Evolutionary conservation across 306 rosid genomes (phyloP).

Genomic region (Alnus rubra): DNA sequence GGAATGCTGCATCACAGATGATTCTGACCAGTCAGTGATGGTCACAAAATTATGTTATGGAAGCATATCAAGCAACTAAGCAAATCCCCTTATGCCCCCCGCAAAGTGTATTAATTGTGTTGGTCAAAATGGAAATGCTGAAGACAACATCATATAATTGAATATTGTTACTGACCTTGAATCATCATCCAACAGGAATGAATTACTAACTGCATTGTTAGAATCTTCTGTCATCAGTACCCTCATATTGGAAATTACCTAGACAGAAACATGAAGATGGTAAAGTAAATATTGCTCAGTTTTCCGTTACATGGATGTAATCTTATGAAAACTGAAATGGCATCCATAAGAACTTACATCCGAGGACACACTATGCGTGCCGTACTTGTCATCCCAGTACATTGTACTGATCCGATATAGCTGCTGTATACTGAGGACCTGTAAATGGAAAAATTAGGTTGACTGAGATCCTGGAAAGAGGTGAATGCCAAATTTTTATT

Average conservation of each 20-base stretch:
- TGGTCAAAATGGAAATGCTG: not conserved
- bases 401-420: constrained; percentile 94
- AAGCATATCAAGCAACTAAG: not conserved
- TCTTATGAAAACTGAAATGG: constrained; percentile 23
- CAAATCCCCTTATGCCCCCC: too few relatives aligned
- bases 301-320: not conserved
- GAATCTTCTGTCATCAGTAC: constrained; percentile 69
- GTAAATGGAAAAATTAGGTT: constrained; percentile 22
- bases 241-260: constrained; percentile 65
- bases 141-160: constrained; percentile 8
- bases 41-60: constrained; percentile 1
- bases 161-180: constrained; percentile 45
- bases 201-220: constrained; percentile 61
- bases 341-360: constrained; percentile 64
- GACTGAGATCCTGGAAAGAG: constrained; percentile 17
- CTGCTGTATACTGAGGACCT: constrained; percentile 97
- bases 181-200: constrained; percentile 65
- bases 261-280: constrained; percentile 24
- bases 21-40: constrained; percentile 23
- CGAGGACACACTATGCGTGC: constrained; percentile 53
- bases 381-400: constrained; percentile 85
- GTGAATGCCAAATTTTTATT: constrained; percentile 3
- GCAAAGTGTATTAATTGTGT: too few relatives aligned
- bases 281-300: constrained; percentile 25
- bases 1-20: constrained; percentile 51